Conservation (phyloP, 768 basidiomycete species). For the Artomyces pyxidatus region DNA sequence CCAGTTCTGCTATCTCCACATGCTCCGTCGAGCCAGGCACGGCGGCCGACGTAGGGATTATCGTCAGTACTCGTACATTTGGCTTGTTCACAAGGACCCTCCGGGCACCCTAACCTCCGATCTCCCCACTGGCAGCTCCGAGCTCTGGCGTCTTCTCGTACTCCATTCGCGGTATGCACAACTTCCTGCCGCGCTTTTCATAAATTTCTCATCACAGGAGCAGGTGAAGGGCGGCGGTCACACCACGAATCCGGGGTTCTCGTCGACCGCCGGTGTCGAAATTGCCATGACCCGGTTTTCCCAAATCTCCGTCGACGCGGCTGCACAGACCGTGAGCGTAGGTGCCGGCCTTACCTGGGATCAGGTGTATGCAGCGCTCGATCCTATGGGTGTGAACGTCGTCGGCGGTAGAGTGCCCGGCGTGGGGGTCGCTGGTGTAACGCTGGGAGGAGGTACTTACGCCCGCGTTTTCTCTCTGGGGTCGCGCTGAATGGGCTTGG, state of each 20-base stretch:
- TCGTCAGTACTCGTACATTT: neutral
- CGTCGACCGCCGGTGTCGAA: conserved; percentile 52
- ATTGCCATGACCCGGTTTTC: conserved; percentile 47
- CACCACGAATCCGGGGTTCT: conserved; percentile 44
- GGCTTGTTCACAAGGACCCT: too few species aligned
- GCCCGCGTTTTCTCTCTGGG: neutral
- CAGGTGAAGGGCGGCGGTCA: conserved; percentile 61
- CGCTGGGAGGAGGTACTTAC: conserved; percentile 19
- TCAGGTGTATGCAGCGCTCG: conserved; percentile 15
- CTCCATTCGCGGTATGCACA: conserved; percentile 2
- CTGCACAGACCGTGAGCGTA: conserved; percentile 7
- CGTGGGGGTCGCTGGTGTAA: conserved; percentile 18
- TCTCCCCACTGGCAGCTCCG: neutral
- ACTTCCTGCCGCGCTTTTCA: too few species aligned
- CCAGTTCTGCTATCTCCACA: neutral
- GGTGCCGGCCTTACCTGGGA: conserved; percentile 18
- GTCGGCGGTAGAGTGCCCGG: conserved; percentile 17
- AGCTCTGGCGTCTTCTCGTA: neutral
- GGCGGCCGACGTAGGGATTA: neutral
- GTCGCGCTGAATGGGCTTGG: too few species aligned
- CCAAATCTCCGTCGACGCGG: conserved; percentile 13
- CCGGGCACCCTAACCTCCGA: too few species aligned
- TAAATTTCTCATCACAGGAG: neutral
- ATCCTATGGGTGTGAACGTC: conserved; percentile 11
- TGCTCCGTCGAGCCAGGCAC: conserved; percentile 4